Percentiles rank a stretch among this genome's conserved stretches.
Conservation (phyloP, 2,329 filamentous ascomycete species). For the Taxawa tesnikishii region DNA sequence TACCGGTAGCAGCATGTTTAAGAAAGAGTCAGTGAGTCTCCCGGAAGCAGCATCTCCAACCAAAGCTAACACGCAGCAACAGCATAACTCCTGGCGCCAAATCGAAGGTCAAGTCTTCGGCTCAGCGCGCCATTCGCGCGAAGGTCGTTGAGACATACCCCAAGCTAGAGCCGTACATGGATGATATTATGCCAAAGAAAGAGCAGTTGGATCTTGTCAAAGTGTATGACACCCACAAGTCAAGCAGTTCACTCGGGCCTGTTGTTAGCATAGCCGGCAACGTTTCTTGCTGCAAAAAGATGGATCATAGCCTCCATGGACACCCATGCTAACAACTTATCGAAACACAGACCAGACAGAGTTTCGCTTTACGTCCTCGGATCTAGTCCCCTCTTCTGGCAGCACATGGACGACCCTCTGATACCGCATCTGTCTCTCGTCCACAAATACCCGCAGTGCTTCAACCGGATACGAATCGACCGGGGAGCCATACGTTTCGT, state of each 20-base stretch:
- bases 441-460: constrained; percentile 76
- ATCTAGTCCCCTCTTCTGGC: constrained; percentile 74
- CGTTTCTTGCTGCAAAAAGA: too few species aligned
- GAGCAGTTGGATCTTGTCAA: constrained; percentile 82
- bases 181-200: constrained; percentile 93
- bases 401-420: constrained; percentile 64
- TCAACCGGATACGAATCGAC: constrained; percentile 81
- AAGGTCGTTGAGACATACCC: constrained; percentile 79
- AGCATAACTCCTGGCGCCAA: constrained; percentile 69
- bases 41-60: too few species aligned
- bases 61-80: constrained; percentile 10
- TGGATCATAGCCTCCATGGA: too few species aligned
- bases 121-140: constrained; percentile 73
- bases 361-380: constrained; percentile 79
- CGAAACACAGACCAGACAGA: constrained; percentile 68
- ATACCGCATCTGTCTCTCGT: constrained; percentile 82
- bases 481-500: constrained; percentile 95
- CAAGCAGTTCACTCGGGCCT: too few species aligned
- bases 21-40: constrained; percentile 61
- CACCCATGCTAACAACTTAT: too few species aligned
- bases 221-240: too few species aligned
- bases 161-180: constrained; percentile 73
- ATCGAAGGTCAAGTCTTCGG: constrained; percentile 95
- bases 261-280: too few species aligned
- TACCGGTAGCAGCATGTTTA: constrained; percentile 85